These are phyloP conservation scores for Neurospora hispaniola DNA, from an alignment of 495 filamentous ascomycete genomes.

Conservation along the genomic window DNA sequence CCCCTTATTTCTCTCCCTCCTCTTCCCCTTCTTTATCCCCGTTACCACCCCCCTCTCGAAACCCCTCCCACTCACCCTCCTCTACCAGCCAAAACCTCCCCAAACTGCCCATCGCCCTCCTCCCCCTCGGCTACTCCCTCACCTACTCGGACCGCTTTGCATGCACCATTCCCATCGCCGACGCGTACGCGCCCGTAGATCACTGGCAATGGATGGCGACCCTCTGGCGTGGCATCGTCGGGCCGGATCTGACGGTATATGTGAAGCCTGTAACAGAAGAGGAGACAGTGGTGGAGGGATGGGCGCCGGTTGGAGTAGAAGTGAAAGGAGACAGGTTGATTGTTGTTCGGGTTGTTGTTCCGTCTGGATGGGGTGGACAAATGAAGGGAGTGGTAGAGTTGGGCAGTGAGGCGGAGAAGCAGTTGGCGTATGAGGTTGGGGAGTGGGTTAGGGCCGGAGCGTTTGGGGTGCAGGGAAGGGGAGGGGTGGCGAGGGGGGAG, in stretches of 20 bases:
- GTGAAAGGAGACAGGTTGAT: conserved; percentile 34
- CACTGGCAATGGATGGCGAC: conserved; percentile 99
- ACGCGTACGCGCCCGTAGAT: conserved; percentile 70
- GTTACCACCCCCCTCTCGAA: no score
- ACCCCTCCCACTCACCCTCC: neutral
- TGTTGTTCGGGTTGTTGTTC: conserved; percentile 20
- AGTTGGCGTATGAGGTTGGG: conserved; percentile 72
- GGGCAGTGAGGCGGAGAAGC: conserved; percentile 56
- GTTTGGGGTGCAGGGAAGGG: conserved; percentile 15
- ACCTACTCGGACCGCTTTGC: conserved; percentile 67
- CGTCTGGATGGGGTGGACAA: neutral
- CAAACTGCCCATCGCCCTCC: conserved; percentile 53
- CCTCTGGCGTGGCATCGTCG: conserved; percentile 80
- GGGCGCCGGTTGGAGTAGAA: conserved; percentile 36
- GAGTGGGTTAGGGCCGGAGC: conserved; percentile 55
- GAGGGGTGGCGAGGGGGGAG: conserved; percentile 1
- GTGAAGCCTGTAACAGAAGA: conserved; percentile 27
- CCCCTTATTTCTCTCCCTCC: neutral
- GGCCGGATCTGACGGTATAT: conserved; percentile 78
- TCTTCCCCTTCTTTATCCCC: neutral
- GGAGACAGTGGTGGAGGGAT: conserved; percentile 4
- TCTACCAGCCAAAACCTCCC: neutral
- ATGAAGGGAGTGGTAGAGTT: conserved; percentile 24
- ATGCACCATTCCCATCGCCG: conserved; percentile 57
- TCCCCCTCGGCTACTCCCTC: conserved; percentile 62